phyloP scores from a whole-genome alignment of 805 yeast species.

The Huiozyma naganishii region DNA sequence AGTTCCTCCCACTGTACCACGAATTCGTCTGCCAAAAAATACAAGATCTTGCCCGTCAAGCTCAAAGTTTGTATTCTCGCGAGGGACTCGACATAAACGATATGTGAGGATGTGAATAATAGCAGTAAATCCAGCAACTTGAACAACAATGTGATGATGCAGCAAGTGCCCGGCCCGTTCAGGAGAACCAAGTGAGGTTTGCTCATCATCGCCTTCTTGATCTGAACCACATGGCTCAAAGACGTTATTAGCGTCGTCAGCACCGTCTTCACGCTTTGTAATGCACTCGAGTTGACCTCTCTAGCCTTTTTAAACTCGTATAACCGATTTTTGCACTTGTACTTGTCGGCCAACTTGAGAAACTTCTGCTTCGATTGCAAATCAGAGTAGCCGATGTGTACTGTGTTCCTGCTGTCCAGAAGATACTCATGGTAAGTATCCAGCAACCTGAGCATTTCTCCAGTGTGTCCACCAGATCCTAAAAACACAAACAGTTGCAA shows the following conservation, averaged over 20 bases:
- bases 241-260: slow-evolving; percentile 23
- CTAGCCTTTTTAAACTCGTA: slow-evolving; percentile 25
- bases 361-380: slow-evolving; percentile 30
- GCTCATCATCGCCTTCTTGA: slow-evolving; percentile 11
- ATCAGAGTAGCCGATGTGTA: slow-evolving; percentile 24
- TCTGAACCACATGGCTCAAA: slow-evolving; percentile 8
- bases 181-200: slow-evolving; percentile 26
- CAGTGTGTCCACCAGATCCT: slow-evolving; percentile 97
- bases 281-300: slow-evolving; percentile 30
- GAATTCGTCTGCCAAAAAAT: slow-evolving; percentile 66
- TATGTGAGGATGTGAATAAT: slow-evolving; percentile 43
- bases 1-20: slow-evolving; percentile 84
- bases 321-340: slow-evolving; percentile 9
- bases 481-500: slow-evolving; percentile 47
- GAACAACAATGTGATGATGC: slow-evolving; percentile 22
- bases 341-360: slow-evolving; percentile 19
- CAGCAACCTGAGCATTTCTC: slow-evolving; percentile 78
- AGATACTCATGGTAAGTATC: slow-evolving; percentile 31
- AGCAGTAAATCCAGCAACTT: slow-evolving; percentile 16
- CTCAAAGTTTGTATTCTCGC: slow-evolving; percentile 40
- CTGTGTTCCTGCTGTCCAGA: slow-evolving; percentile 37
- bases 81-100: slow-evolving; percentile 40
- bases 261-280: slow-evolving; percentile 27
- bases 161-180: slow-evolving; percentile 31
- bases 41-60: slow-evolving; percentile 59